Percentiles rank a stretch among this genome's conserved stretches.
Conservation (phyloP, 2,329 filamentous ascomycete genomes). For the Penicillium thymicola region DNA sequence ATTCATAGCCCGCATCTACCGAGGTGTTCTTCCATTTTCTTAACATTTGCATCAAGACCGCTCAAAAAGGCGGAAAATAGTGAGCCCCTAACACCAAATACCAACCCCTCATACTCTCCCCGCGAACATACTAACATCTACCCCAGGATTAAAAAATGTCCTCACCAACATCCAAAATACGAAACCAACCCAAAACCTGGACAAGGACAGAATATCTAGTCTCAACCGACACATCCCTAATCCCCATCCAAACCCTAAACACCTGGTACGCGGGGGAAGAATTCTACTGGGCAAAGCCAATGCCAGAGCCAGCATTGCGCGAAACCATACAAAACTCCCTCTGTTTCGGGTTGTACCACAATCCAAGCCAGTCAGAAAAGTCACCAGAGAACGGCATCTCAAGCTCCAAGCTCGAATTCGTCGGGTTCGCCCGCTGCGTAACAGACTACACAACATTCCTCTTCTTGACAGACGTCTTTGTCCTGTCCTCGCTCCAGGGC, state of each 20-base stretch:
- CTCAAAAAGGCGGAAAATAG: neutral
- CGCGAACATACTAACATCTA: neutral
- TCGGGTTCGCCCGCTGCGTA: slow-evolving; percentile 10
- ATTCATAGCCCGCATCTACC: neutral
- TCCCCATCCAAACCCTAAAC: slow-evolving; percentile 1
- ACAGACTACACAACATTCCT: slow-evolving; percentile 12
- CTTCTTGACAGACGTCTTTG: slow-evolving; percentile 14
- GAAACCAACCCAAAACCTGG: slow-evolving; percentile 1
- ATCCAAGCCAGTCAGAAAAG: neutral
- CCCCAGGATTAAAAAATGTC: neutral
- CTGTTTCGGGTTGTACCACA: slow-evolving; percentile 4
- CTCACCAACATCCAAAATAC: neutral
- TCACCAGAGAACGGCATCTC: neutral
- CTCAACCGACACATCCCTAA: slow-evolving; percentile 1
- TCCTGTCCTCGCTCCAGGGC: slow-evolving; percentile 6
- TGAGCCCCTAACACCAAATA: neutral
- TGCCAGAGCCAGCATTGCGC: neutral
- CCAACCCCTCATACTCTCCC: neutral
- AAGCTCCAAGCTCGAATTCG: neutral
- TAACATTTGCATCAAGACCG: neutral
- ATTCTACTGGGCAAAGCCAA: slow-evolving; percentile 8
- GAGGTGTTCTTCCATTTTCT: neutral
- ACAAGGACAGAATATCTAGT: slow-evolving; percentile 1
- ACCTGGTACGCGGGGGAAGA: slow-evolving; percentile 6
- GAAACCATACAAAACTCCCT: slow-evolving; percentile 1